Percentiles rank a stretch among this genome's conserved stretches.
phyloP scores from a whole-genome alignment of 345 rosid genomes.

The Citrus inodora region DNA sequence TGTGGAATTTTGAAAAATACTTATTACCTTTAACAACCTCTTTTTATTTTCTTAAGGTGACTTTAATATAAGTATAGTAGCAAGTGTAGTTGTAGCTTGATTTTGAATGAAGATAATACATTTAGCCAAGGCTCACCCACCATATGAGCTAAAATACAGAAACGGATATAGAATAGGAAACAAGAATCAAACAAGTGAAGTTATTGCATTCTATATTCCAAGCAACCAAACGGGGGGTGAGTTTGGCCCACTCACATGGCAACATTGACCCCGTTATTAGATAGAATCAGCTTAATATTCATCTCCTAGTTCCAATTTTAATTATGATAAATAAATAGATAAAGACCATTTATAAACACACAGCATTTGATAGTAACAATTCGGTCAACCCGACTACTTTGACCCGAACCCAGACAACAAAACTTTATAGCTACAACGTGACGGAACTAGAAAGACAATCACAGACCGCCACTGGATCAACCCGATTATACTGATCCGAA shows the following conservation, averaged over 20 bases:
- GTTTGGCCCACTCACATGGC: neutral
- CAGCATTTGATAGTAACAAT: neutral
- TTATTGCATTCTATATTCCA: neutral
- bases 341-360: neutral
- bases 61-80: neutral
- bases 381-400: neutral
- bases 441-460: neutral
- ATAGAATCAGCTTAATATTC: neutral
- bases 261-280: neutral
- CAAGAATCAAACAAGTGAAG: neutral
- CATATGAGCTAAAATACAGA: neutral
- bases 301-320: neutral
- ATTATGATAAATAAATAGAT: neutral
- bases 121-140: neutral
- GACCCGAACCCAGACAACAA: neutral
- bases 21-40: neutral
- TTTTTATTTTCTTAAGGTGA: neutral
- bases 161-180: neutral
- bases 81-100: neutral
- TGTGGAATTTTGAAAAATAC: neutral
- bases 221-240: neutral
- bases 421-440: neutral
- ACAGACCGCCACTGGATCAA: neutral
- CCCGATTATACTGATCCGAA: neutral
- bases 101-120: neutral